A percentile compares a stretch with the other conserved stretches of the same genome.
Evolutionary conservation across 345 rosid species (phyloP).

Genomic region (Microthlaspi erraticum): DNA sequence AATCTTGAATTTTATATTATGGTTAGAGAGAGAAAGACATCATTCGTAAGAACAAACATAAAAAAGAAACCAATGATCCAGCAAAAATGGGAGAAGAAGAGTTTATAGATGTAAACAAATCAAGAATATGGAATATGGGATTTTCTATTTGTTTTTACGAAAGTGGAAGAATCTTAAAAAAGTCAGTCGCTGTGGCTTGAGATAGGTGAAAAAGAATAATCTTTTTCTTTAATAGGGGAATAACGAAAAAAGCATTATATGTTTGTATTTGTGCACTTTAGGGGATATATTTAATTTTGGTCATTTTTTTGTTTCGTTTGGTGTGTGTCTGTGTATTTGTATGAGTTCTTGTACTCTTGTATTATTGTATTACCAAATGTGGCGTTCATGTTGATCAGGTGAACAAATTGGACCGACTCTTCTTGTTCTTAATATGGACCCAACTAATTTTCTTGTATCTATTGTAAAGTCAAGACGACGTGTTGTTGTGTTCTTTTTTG

Average conservation of each 20-base stretch:
- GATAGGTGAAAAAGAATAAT: conserved; percentile 36
- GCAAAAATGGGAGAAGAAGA: conserved; percentile 28
- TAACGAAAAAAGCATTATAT: neutral
- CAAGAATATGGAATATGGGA: conserved; percentile 26
- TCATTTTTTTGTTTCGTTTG: neutral
- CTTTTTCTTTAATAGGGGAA: neutral
- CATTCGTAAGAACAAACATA: neutral
- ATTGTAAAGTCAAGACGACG: too few species aligned
- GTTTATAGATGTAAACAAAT: conserved; percentile 23
- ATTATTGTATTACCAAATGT: conserved; percentile 25
- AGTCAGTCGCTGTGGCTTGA: conserved; percentile 41
- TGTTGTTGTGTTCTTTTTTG: too few species aligned
- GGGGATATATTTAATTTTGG: neutral
- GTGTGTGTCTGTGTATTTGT: too few species aligned
- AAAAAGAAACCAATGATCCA: conserved; percentile 25
- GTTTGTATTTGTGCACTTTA: neutral
- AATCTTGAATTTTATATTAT: conserved; percentile 16
- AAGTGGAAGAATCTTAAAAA: conserved; percentile 28
- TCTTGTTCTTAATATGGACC: conserved; percentile 15
- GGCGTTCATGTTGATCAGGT: conserved; percentile 13
- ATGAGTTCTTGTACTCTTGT: conserved; percentile 9
- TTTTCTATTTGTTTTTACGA: conserved; percentile 24
- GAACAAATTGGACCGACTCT: conserved; percentile 38
- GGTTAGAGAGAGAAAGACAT: conserved; percentile 18
- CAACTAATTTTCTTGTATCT: conserved; percentile 33